Evolutionary conservation across 495 filamentous ascomycete species (phyloP), one percentile per base, ranked within the genome.

Genomic region (Lasiosphaeris hirsuta): DNA sequence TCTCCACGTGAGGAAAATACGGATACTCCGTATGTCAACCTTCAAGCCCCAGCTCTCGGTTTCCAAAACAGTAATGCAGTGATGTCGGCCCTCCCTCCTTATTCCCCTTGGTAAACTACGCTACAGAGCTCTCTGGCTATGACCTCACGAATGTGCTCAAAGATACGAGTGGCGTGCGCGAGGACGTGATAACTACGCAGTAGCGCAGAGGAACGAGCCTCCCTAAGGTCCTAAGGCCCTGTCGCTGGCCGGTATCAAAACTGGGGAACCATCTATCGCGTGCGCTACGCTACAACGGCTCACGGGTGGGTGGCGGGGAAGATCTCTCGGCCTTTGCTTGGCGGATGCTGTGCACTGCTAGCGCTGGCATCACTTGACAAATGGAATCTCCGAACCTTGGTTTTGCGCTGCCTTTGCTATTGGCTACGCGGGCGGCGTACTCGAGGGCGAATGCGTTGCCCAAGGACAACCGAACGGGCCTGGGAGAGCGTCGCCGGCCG

Each of bases 271-370:
- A 5, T 36, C 33, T 41, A 34, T 19, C 48, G 44, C 53, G 19
- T 34, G 40, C 48, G 49, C 42, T 55, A 18, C 42, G 47, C 38
- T 14, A 36, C 40, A n/a, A 13, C 51, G 37, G 34, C 47, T 45
- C 30, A 42, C 49, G 42, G 45, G 37, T 41, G 15, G 52, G 30
- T 59, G 41, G 60, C 56, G 56, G 61, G 49, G 56, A 45, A 54
- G 59, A 66, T 63, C 60, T 52, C 54, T 54, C 30, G 56, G 15
- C 44, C 43, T 34, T 35, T 30, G n/a, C 55, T 64, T 57, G 58
- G 62, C 54, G 34, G 23, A 30, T 30, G 23, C 23, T 30, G 23
- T 30, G 23, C 23, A 7, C 30, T 51, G 18, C 33, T 15, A 18
- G 18, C 10, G 38, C 46, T 40, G 37, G 14, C 35, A 30, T 59